Evolutionary conservation across 768 basidiomycete species (phyloP).

Genomic region (Rhizopogon rudus): DNA sequence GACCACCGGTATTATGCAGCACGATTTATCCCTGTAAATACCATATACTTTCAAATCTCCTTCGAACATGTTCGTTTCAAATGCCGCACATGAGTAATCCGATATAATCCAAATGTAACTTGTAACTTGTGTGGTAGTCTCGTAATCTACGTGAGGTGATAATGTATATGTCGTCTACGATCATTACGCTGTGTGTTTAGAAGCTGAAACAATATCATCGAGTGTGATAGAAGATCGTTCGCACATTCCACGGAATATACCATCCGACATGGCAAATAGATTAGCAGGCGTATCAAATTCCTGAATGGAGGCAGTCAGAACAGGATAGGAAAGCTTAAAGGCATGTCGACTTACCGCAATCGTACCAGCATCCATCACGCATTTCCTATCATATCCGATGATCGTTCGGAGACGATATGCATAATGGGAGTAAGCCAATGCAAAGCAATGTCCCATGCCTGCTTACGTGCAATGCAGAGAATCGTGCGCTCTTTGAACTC

Average conservation of each 20-base stretch:
- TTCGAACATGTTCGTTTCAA: too few species aligned
- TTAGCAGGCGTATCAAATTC: constrained; percentile 80
- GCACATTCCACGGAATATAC: constrained; percentile 86
- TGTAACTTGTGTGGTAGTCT: too few species aligned
- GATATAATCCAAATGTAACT: too few species aligned
- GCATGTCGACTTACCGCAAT: constrained; percentile 51
- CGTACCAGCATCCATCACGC: constrained; percentile 57
- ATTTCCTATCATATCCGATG: constrained; percentile 84
- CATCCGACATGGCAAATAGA: constrained; percentile 50
- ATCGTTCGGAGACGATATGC: constrained; percentile 83
- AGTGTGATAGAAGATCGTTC: constrained; percentile 34
- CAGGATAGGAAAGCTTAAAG: background rate
- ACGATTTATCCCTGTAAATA: too few species aligned
- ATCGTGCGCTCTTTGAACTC: constrained; percentile 85
- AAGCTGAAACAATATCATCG: constrained; percentile 54
- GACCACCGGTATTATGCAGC: too few species aligned
- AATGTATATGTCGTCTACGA: too few species aligned
- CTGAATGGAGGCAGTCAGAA: constrained; percentile 20
- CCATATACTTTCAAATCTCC: too few species aligned
- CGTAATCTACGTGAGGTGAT: too few species aligned
- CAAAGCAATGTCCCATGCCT: background rate
- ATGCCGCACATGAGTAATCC: too few species aligned
- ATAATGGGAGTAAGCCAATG: constrained; percentile 1
- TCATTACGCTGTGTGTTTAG: constrained; percentile 7
- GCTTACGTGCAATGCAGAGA: constrained; percentile 81